Base-by-base conservation (phyloP, 257 asterid species). In the Ocimum tenuiflorum region DNA sequence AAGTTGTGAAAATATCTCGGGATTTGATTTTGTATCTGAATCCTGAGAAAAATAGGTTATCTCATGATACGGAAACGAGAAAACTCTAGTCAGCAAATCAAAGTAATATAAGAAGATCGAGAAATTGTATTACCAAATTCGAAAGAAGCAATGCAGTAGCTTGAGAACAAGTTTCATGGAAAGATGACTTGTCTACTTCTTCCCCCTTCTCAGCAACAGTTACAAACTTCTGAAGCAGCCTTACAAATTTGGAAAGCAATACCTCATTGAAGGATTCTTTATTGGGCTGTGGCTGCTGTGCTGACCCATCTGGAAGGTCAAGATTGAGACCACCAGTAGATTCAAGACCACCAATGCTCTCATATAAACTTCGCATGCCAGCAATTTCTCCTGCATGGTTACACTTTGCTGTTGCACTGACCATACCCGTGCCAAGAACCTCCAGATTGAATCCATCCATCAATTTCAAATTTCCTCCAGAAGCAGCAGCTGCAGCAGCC, bases 371-470 rank as follows among this genome's bases (percentile, higher is more conserved):
- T 82, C 81, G 88, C 99, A 94, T 94, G 78, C 99, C 97, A 19
- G 88, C 96, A 73, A 94, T 94, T 91, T 94, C 99, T 72, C 99
- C 99, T 74, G 99, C 95, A 77, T 88, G 96, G 74, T 94, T 94
- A 80, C 95, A 88, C 79, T 94, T 94, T 31, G 86, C 91, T 17
- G 97, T 86, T 33, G 99, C 99, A 72, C 99, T 94, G 50, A 91
- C 90, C 74, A 94, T 80, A 69, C 99, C 96, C 53, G 97, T 94
- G 67, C 96, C 86, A 19, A 94, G 96, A 67, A 94, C 99, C 85
- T 94, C 99, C 79, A 94, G 79, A 69, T 83, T 88, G 79, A 94
- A 94, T 72, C 95, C 96, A 74, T 90, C 99, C 8, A 87, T 74
- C 84, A 86, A 77, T 72, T 94, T 90, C 76, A 94, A 75, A 73